phyloP scores from a whole-genome alignment of 2,329 filamentous ascomycete species.

The Scedosporium boydii region DNA sequence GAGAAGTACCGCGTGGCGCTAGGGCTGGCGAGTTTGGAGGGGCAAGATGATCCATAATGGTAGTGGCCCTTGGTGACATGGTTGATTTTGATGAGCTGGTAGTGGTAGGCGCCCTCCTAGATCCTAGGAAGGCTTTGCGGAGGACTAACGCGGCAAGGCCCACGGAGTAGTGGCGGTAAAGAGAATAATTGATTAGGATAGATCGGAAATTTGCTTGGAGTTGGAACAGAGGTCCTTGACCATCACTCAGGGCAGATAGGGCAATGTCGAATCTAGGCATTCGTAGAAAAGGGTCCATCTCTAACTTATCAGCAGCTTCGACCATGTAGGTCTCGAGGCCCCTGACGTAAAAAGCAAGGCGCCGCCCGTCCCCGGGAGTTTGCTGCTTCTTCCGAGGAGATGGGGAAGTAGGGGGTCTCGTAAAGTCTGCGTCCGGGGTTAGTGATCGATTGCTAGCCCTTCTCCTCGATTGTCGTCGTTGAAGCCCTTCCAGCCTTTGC shows the following conservation, averaged over 20 bases:
- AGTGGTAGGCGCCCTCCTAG: constrained; percentile 22
- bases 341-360: constrained; percentile 69
- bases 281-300: constrained; percentile 75
- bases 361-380: constrained; percentile 63
- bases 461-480: constrained; percentile 51
- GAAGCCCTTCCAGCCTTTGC: constrained; percentile 59
- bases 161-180: constrained; percentile 86
- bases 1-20: constrained; percentile 3
- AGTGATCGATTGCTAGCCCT: constrained; percentile 66
- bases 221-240: constrained; percentile 79
- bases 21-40: constrained; percentile 19
- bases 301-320: constrained; percentile 75
- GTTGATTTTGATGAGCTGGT: neutral
- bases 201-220: constrained; percentile 73
- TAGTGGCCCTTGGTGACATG: neutral
- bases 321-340: constrained; percentile 86
- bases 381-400: constrained; percentile 41
- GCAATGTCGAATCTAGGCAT: constrained; percentile 82
- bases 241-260: constrained; percentile 75
- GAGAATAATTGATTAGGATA: constrained; percentile 76
- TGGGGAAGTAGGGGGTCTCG: constrained; percentile 23
- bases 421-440: constrained; percentile 58
- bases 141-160: constrained; percentile 74
- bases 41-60: constrained; percentile 16
- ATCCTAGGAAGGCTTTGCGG: constrained; percentile 55